Percentiles rank a stretch among this genome's conserved stretches.
These are phyloP conservation scores for Sherardia arvensis DNA, from an alignment of 257 asterid genomes.

Conservation along the genomic window DNA sequence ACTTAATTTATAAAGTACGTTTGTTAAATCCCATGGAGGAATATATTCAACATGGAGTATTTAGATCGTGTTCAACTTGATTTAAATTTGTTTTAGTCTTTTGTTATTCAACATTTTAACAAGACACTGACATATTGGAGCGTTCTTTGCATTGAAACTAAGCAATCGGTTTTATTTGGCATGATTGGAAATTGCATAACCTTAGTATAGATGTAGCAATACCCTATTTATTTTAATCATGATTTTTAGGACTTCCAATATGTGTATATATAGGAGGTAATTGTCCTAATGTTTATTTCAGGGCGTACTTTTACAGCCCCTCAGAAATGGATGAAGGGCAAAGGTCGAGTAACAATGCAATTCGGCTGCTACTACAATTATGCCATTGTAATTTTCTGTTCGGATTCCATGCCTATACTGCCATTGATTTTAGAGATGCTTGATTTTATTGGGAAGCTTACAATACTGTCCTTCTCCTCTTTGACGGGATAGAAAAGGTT, in stretches of 20 bases:
- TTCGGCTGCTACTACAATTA: conserved; percentile 44
- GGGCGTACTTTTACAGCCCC: no score
- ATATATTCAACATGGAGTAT: no score
- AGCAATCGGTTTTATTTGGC: neutral
- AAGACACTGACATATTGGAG: neutral
- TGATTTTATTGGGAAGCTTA: neutral
- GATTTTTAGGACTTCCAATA: neutral
- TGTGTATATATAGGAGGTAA: neutral
- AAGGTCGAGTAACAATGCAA: conserved; percentile 39
- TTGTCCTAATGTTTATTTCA: no score
- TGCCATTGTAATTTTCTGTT: conserved; percentile 14
- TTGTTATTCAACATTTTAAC: no score
- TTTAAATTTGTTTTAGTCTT: no score
- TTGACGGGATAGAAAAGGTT: conserved; percentile 32
- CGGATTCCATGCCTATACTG: neutral
- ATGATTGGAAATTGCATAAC: neutral
- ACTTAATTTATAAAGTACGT: no score
- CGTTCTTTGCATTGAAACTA: neutral
- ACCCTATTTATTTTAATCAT: neutral
- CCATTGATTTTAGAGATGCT: neutral
- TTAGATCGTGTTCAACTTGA: no score
- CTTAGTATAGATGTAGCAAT: neutral
- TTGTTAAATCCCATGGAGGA: no score
- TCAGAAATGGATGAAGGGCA: no score
- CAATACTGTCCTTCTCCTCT: neutral